Evolutionary conservation across 257 asterid genomes (phyloP).

Genomic region (Coffea canephora): DNA sequence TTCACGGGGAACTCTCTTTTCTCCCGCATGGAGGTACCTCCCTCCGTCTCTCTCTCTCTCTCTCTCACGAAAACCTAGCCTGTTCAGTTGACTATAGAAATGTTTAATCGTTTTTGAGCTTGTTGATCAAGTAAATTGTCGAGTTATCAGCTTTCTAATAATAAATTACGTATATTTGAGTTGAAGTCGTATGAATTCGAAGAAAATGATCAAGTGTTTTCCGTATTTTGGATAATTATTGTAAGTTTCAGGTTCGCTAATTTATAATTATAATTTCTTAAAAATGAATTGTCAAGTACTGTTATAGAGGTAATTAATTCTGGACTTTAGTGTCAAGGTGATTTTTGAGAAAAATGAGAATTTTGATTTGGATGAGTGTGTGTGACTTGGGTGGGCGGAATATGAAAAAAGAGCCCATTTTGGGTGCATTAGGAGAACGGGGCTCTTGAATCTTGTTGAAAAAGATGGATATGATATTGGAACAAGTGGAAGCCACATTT

Average conservation of each 20-base stretch:
- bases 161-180: not conserved
- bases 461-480: no score
- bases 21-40: slow-evolving; percentile 75
- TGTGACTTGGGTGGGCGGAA: no score
- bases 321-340: no score
- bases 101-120: not conserved
- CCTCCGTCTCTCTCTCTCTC: not conserved
- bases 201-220: not conserved
- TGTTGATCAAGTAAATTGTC: not conserved
- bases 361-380: no score
- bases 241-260: not conserved
- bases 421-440: not conserved
- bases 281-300: no score
- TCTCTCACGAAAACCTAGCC: not conserved
- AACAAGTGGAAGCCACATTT: not conserved
- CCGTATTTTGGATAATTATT: not conserved
- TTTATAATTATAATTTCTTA: no score
- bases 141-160: not conserved
- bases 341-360: no score
- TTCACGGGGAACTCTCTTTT: slow-evolving; percentile 66
- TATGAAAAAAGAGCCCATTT: no score
- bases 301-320: no score
- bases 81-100: not conserved
- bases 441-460: not conserved
- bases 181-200: no score